Base-by-base conservation (phyloP, 176 grass and related monocot species). In the Zea mays region DNA sequence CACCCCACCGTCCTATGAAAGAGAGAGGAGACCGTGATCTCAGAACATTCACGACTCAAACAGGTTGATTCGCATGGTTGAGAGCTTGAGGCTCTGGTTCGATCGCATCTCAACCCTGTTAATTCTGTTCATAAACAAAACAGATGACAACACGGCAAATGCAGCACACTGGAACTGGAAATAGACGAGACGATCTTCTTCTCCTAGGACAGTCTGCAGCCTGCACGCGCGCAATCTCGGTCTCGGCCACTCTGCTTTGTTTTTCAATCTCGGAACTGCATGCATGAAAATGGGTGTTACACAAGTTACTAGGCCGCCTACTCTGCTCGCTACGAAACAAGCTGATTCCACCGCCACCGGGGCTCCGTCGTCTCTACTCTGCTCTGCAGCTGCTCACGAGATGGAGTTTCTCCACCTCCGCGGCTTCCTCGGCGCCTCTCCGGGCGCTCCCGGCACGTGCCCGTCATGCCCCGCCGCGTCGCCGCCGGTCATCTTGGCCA, bases 371-470 rank as follows among this genome's bases (percentile, higher is more conserved):
- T 39, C 38, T 8, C 60, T 50, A 14, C 5, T 19, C 10, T 4
- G 7, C 7, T 68, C 52, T 7, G n/a, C n/a, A n/a, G n/a, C n/a
- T n/a, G 72, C 14, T 93, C 79, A 97, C 7, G 96, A 99, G 79
- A 99, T 95, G 17, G 96, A 99, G 63, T 95, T 99, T 86, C 92
- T 99, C 96, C 96, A 99, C 74, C 90, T 81, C 78, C 92, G 86
- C 5, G 88, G 87, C 10, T 93, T 99, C 88, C 84, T 92, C 61
- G 79, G 87, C 17, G 82, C 68, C 72, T 90, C 90, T 6, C 76
- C 71, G 19, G 76, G 2, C 62, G 4, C 90, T 6, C 76, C 71
- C 16, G 76, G 2, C 62, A 6, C 77, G 44, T 70, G 87, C 0
- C 71, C 87, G 0, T 76, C 66, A 0, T 81, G 4, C 10, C 87